Conservation (phyloP, 352 stramenopile genomes). For the Blastocystis sp. region DNA sequence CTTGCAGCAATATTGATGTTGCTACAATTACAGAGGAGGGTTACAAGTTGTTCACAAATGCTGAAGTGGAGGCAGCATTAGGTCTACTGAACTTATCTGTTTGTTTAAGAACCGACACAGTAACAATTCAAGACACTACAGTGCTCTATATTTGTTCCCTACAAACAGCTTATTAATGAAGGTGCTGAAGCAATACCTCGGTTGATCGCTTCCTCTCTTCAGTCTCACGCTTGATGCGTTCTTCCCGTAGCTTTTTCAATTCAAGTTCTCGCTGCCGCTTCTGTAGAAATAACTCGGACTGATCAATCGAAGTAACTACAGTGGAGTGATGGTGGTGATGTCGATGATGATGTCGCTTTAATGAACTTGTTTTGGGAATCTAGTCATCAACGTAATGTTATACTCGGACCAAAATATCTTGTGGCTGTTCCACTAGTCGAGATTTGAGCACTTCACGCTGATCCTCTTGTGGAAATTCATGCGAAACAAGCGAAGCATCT, state of each 20-base stretch:
- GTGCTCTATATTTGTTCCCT: neutral
- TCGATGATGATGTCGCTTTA: conserved; percentile 4
- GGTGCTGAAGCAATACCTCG: conserved; percentile 6
- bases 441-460: conserved; percentile 22
- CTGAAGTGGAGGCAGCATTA: conserved; percentile 81
- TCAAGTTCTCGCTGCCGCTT: neutral
- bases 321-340: neutral
- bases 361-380: neutral
- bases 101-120: neutral
- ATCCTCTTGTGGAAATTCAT: neutral
- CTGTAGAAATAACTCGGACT: neutral
- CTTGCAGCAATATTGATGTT: conserved; percentile 94
- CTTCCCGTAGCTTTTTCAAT: neutral
- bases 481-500: neutral
- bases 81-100: conserved; percentile 30
- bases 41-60: conserved; percentile 88
- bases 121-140: neutral
- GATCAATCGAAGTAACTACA: conserved; percentile 8
- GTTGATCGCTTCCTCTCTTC: conserved; percentile 44
- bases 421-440: neutral
- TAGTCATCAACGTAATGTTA: neutral
- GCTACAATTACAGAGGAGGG: conserved; percentile 88
- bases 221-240: conserved; percentile 26
- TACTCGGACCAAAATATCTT: conserved; percentile 33
- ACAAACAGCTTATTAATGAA: conserved; percentile 5